phyloP scores from a whole-genome alignment of 495 filamentous ascomycete genomes.

The Xylaria venustula region DNA sequence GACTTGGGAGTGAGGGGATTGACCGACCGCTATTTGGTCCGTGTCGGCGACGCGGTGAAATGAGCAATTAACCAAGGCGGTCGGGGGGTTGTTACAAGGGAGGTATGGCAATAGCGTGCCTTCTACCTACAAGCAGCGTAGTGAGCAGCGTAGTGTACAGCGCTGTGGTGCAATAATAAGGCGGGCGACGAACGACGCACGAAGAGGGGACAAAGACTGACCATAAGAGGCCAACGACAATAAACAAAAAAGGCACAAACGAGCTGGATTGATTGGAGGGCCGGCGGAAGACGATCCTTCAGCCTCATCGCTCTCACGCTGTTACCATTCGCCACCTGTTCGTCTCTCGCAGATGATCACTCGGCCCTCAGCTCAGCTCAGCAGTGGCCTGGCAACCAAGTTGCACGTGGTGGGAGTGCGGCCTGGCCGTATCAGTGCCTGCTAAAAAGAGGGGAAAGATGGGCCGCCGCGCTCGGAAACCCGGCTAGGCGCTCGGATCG shows the following conservation, averaged over 20 bases:
- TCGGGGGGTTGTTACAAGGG: background rate
- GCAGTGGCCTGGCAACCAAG: background rate
- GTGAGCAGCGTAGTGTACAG: too few species aligned
- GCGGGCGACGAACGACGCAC: too few species aligned
- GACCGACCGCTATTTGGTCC: slow-evolving; percentile 7
- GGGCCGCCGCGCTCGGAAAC: too few species aligned
- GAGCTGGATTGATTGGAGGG: too few species aligned
- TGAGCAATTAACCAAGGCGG: background rate
- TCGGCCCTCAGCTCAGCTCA: slow-evolving; percentile 7
- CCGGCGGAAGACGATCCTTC: slow-evolving; percentile 10
- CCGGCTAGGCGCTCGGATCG: background rate
- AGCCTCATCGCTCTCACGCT: slow-evolving; percentile 7
- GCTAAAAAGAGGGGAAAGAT: too few species aligned
- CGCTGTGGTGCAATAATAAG: too few species aligned
- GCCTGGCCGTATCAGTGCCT: too few species aligned
- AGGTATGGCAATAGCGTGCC: too few species aligned
- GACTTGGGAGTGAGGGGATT: too few species aligned
- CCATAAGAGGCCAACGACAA: background rate
- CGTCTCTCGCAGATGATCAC: background rate
- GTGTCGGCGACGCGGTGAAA: background rate
- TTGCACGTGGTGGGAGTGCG: slow-evolving; percentile 9
- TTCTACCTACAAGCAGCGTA: too few species aligned
- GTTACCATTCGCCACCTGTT: slow-evolving; percentile 1
- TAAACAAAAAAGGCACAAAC: too few species aligned
- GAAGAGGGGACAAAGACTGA: background rate